Evolutionary conservation across 1,139 yeast genomes (phyloP), one percentile per base, ranked within the genome.

Genomic region (Diutina catenulata): DNA sequence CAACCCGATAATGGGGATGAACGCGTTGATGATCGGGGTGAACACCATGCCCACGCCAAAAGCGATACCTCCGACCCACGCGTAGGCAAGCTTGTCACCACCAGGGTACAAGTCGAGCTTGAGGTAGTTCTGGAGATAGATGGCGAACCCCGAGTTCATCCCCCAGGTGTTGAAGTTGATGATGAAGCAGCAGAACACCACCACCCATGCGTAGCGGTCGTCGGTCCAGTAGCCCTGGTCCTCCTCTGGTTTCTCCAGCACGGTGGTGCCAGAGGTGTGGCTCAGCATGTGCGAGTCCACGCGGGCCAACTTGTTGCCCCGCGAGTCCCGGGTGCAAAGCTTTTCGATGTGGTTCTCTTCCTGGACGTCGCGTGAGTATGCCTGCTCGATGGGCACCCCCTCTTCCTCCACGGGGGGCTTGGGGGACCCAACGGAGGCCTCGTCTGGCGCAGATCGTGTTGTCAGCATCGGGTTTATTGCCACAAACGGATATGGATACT

Each of bases 131-230:
- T 72, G 59, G 42, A 71, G 68, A 45, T 68, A 73, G n/a, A 71
- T 60, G 20, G 75, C 76, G 52, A 61, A 72, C 4, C 75, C 71
- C 26, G 71, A 62, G 41, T 70, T 68, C 67, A 68, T 67, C 1
- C 78, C 79, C 67, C 73, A 71, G 0, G 75, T 64, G 41, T 63
- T 51, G 33, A 68, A 63, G 54, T 67, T 65, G 21, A 68, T 49
- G 4, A 66, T 41, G 42, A 67, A 61, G 20, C 60, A 57, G 1
- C 68, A 66, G 28, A 67, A 50, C 22, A 68, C 64, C 9, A 68
- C 53, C 1, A 65, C 54, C 65, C 76, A 67, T 3, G 74, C 75
- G 46, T 68, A 65, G 0, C 77, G 77, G 6, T 62, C 63, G 42
- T 70, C 76, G 14, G 49, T n/a, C n/a, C n/a, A n/a, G 22, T 31